Evolutionary conservation across 2,329 filamentous ascomycete genomes (phyloP), one percentile per base, ranked within the genome.

Genomic region (Stachybotrys chartarum): DNA sequence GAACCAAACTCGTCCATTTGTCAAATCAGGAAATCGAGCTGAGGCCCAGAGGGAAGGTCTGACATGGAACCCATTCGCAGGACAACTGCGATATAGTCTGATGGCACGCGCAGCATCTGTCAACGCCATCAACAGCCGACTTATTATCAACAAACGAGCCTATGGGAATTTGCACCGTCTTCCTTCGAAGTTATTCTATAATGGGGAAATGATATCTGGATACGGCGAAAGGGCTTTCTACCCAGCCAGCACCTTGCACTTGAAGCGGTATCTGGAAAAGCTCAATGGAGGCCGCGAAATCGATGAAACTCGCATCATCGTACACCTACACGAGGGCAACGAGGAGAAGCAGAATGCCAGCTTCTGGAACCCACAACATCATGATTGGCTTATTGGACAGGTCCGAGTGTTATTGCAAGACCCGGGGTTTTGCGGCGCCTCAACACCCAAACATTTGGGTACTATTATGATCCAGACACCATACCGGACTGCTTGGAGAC

Each of bases 381-480:
- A 71, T 17, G 45, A 57, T 0, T 78, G 73, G 68, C 63, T 75
- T 0, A 62, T 75, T 35, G 44, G 58, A 1, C 64, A 70, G 8
- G 68, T 69, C 0, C 52, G 60, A 10, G 60, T 64, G 31, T 62
- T 77, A 0, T 55, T 76, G 3, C 39, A 54, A 4, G 68, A 73
- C 51, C 16, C 57, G 0, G 14, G 61, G 0, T 78, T 78, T 48
- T 57, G 57, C 5, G 68, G 65, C 11, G 57, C 71, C 0, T 62
- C 65, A 1, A 58, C 64, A 3, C 24, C 54, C 0, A 53, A 50
- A 1, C 50, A 59, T 12, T 63, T 64, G 0, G 75, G 75, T 0
- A 70, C 64, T 0, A 70, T 79, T n/a, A 66, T 79, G 55, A 70
- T 79, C 1, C 66, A 76, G 11, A 70, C 75, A 0, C 76, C 76